phyloP scores from a whole-genome alignment of 1,284 basidiomycete genomes.

The Serendipita sp. region DNA sequence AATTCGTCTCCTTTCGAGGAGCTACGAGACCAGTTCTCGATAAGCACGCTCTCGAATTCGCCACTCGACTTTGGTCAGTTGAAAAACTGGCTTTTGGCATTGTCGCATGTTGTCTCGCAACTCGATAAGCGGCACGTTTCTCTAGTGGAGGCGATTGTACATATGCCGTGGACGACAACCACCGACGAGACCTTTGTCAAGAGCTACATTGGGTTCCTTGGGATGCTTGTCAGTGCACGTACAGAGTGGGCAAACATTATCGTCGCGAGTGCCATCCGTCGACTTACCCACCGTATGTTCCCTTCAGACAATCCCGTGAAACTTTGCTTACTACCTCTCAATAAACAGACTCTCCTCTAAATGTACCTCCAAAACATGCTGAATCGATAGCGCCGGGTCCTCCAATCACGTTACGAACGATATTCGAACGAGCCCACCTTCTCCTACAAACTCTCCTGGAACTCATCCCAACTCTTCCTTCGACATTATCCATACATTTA shows the following conservation, averaged over 20 bases:
- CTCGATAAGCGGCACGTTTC: constrained; percentile 68
- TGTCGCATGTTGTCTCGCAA: constrained; percentile 68
- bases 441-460: constrained; percentile 75
- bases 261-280: constrained; percentile 66
- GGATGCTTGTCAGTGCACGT: constrained; percentile 84
- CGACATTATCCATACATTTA: constrained; percentile 74
- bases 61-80: constrained; percentile 34
- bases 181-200: constrained; percentile 74
- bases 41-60: constrained; percentile 24
- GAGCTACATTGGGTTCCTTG: constrained; percentile 76
- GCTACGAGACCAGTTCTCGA: constrained; percentile 57
- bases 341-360: constrained; percentile 48
- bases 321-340: constrained; percentile 1
- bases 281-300: constrained; percentile 75
- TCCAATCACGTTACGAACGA: constrained; percentile 63
- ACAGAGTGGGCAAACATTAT: constrained; percentile 84
- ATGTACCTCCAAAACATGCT: constrained; percentile 38
- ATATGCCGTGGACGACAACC: constrained; percentile 77
- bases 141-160: constrained; percentile 78
- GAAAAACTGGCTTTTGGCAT: constrained; percentile 56
- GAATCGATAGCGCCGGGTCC: constrained; percentile 44
- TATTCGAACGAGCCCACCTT: constrained; percentile 79
- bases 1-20: constrained; percentile 51
- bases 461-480: constrained; percentile 80
- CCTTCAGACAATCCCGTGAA: constrained; percentile 14